Evolutionary conservation across 805 yeast species (phyloP).

Genomic region (Lipomyces orientalis): DNA sequence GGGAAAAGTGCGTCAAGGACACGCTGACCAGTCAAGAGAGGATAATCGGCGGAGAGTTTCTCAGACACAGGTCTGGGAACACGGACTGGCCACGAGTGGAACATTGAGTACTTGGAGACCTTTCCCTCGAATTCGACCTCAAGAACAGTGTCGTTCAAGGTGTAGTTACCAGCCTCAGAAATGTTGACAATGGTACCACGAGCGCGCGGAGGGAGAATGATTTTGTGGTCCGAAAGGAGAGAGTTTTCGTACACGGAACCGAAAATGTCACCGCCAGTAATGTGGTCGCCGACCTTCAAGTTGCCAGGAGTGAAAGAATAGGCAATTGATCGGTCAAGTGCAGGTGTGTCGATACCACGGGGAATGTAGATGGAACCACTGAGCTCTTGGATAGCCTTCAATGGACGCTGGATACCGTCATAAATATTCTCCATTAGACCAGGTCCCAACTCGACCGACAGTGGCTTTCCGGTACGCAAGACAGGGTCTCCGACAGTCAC

Average conservation of each 20-base stretch:
- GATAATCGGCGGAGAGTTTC: conserved; percentile 90
- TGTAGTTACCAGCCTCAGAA: conserved; percentile 89
- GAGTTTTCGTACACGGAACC: conserved; percentile 96
- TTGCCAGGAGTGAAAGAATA: conserved; percentile 85
- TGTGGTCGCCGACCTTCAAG: conserved; percentile 92
- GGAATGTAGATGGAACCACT: conserved; percentile 96
- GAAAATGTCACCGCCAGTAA: conserved; percentile 96
- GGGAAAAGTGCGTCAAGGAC: conserved; percentile 98
- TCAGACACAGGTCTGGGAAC: conserved; percentile 98
- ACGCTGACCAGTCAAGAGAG: conserved; percentile 97
- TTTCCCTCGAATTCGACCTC: conserved; percentile 96
- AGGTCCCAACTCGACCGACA: conserved; percentile 98
- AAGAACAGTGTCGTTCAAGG: conserved; percentile 83
- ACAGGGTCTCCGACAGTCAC: conserved; percentile 99
- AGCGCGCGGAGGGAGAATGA: conserved; percentile 96
- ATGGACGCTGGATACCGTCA: conserved; percentile 99
- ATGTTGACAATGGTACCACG: conserved; percentile 93
- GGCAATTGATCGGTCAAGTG: conserved; percentile 78
- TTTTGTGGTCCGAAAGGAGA: conserved; percentile 87
- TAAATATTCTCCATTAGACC: conserved; percentile 99
- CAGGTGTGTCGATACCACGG: conserved; percentile 97
- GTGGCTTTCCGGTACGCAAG: conserved; percentile 96
- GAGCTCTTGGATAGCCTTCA: conserved; percentile 84
- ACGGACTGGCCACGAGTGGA: conserved; percentile 99
- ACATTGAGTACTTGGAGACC: conserved; percentile 82